Evolutionary conservation across 1,139 yeast genomes (phyloP).

Genomic region (Barnettozyma hawaiiensis): DNA sequence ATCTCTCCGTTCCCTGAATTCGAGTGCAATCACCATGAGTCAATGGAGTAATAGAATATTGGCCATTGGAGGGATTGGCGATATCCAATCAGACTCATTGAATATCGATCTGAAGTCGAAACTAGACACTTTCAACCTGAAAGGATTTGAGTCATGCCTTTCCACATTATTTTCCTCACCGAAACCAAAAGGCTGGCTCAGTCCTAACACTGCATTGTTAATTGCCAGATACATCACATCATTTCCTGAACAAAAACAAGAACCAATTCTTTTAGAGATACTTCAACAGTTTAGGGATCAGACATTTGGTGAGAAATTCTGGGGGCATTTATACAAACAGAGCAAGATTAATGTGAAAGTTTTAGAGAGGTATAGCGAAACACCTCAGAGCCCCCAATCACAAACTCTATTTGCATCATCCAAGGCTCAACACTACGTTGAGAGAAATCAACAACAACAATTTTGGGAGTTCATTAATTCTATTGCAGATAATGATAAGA

Average conservation of each 20-base stretch:
- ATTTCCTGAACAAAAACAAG: constrained; percentile 1
- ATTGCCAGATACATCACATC: constrained; percentile 12
- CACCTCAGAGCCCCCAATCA: not conserved
- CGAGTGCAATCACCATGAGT: constrained; percentile 11
- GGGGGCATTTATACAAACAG: constrained; percentile 7
- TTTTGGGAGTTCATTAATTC: constrained; percentile 7
- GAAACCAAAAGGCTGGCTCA: constrained; percentile 8
- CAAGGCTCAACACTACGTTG: constrained; percentile 3
- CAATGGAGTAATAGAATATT: constrained; percentile 14
- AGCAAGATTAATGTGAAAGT: constrained; percentile 1
- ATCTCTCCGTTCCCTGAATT: constrained; percentile 9
- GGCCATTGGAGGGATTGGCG: constrained; percentile 1
- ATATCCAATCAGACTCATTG: constrained; percentile 9
- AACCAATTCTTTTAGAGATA: not conserved
- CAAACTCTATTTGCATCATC: not conserved
- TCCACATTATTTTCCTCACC: constrained; percentile 6
- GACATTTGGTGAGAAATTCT: constrained; percentile 4
- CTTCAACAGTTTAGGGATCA: constrained; percentile 4
- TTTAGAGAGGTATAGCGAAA: not conserved
- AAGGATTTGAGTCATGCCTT: constrained; percentile 16
- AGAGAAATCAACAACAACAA: constrained; percentile 1
- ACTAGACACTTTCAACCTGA: constrained; percentile 10
- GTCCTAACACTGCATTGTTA: constrained; percentile 8
- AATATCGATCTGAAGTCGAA: constrained; percentile 14
- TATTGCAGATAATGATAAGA: constrained; percentile 1